Evolutionary conservation across 176 grass and related monocot species (phyloP).

Genomic region (Pontederia paniculata): DNA sequence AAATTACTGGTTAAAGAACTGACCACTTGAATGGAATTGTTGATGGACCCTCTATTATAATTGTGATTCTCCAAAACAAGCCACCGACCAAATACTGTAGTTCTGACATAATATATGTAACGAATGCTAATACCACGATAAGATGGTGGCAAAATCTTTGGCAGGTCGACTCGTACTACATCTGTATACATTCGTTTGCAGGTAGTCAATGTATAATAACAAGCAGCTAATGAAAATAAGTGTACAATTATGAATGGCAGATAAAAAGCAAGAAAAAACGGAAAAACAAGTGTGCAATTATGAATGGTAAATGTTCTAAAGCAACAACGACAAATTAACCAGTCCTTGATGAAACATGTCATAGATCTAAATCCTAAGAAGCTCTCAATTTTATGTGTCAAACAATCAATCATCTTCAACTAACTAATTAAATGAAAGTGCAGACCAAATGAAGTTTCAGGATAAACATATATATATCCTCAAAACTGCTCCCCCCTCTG

Average conservation of each 20-base stretch:
- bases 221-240: slow-evolving; percentile 1
- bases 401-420: too few relatives aligned
- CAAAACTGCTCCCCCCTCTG: too few relatives aligned
- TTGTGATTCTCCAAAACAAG: slow-evolving; percentile 38
- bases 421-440: too few relatives aligned
- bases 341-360: too few relatives aligned
- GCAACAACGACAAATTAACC: too few relatives aligned
- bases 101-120: slow-evolving; percentile 91
- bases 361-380: too few relatives aligned
- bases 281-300: too few relatives aligned
- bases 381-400: too few relatives aligned
- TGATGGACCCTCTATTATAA: slow-evolving; percentile 32
- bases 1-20: slow-evolving; percentile 18
- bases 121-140: slow-evolving; percentile 85
- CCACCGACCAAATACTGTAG: slow-evolving; percentile 49
- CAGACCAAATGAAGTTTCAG: too few relatives aligned
- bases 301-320: too few relatives aligned
- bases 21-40: slow-evolving; percentile 60
- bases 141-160: slow-evolving; percentile 77
- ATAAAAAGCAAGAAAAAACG: too few relatives aligned
- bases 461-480: too few relatives aligned
- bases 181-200: slow-evolving; percentile 41
- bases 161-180: slow-evolving; percentile 63
- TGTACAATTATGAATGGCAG: neutral
- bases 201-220: neutral